A percentile compares a stretch with the other conserved stretches of the same genome.
phyloP scores from a whole-genome alignment of 139 green algal species.

The Choricystis sp. region DNA sequence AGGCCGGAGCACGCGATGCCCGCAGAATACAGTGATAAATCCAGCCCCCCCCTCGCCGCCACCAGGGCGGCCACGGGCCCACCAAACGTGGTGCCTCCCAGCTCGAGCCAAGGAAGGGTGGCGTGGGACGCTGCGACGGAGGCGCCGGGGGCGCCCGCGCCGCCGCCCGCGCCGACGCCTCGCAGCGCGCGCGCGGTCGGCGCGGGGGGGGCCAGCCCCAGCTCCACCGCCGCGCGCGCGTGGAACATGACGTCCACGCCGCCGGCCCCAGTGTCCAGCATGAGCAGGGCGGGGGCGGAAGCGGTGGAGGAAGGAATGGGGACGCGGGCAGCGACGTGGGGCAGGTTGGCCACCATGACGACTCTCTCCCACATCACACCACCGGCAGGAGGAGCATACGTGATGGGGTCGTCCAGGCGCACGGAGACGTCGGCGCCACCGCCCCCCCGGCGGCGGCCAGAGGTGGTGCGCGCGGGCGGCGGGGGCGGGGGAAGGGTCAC shows the following conservation, averaged over 20 bases:
- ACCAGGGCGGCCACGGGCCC: not conserved
- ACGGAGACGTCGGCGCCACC: not conserved
- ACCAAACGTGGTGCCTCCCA: not conserved
- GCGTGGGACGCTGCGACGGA: not conserved
- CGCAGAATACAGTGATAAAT: conserved; percentile 18
- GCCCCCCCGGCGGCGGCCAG: not conserved
- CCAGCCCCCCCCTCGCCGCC: conserved; percentile 5
- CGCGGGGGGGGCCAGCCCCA: conserved; percentile 6
- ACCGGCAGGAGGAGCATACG: conserved; percentile 3
- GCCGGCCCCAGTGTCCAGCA: conserved; percentile 29
- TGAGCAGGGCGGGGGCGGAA: conserved; percentile 13
- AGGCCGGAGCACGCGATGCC: conserved; percentile 25
- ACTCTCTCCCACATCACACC: conserved; percentile 14
- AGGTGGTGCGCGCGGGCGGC: not conserved
- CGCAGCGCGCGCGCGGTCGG: not conserved
- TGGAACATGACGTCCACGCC: conserved; percentile 29
- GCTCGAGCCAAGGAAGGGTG: not conserved
- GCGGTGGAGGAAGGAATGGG: not conserved
- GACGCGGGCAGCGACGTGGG: conserved; percentile 1
- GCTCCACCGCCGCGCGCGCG: conserved; percentile 12
- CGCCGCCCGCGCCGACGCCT: not conserved
- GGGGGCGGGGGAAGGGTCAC: conserved; percentile 11
- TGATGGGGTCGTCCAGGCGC: conserved; percentile 17
- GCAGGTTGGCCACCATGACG: conserved; percentile 27
- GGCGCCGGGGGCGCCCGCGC: too few relatives aligned